A percentile compares a stretch with the other conserved stretches of the same genome.
Evolutionary conservation across 805 yeast species (phyloP).

Genomic region (Suhomyces vadensis): DNA sequence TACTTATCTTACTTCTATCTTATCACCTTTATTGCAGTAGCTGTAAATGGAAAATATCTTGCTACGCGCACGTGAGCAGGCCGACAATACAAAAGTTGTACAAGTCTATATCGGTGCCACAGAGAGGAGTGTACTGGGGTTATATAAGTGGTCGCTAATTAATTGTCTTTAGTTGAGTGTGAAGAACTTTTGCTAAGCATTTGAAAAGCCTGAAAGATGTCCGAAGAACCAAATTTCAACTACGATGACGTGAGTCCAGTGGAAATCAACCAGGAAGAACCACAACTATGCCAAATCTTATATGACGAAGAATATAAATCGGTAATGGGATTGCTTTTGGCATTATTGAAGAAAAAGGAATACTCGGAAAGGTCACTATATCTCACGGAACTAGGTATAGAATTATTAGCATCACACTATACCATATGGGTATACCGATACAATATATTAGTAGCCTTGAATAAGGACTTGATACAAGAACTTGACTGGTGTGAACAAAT

Average conservation of each 20-base stretch:
- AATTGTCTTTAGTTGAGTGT: too few species aligned
- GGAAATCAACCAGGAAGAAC: conserved; percentile 41
- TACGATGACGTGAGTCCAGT: conserved; percentile 45
- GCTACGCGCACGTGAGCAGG: not conserved
- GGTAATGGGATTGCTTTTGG: conserved; percentile 62
- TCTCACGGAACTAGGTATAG: conserved; percentile 64
- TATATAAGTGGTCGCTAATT: too few species aligned
- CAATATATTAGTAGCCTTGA: conserved; percentile 46
- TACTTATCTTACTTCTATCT: too few species aligned
- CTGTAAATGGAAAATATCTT: not conserved
- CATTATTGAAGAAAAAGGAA: conserved; percentile 60
- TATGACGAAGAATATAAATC: conserved; percentile 70
- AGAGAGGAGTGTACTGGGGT: too few species aligned
- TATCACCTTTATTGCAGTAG: not conserved
- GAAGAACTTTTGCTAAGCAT: too few species aligned
- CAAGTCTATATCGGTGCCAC: too few species aligned
- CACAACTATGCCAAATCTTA: conserved; percentile 61
- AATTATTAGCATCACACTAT: conserved; percentile 82
- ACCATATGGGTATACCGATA: conserved; percentile 81
- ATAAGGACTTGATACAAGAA: conserved; percentile 49
- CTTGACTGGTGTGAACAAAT: conserved; percentile 77
- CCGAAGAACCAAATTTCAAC: not conserved
- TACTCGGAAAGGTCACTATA: conserved; percentile 68
- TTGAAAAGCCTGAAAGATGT: not conserved
- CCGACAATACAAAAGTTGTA: not conserved